These are phyloP conservation scores for Chytriomyces hyalinus DNA, from an alignment of 192 early-diverging fungal genomes.

Conservation along the genomic window DNA sequence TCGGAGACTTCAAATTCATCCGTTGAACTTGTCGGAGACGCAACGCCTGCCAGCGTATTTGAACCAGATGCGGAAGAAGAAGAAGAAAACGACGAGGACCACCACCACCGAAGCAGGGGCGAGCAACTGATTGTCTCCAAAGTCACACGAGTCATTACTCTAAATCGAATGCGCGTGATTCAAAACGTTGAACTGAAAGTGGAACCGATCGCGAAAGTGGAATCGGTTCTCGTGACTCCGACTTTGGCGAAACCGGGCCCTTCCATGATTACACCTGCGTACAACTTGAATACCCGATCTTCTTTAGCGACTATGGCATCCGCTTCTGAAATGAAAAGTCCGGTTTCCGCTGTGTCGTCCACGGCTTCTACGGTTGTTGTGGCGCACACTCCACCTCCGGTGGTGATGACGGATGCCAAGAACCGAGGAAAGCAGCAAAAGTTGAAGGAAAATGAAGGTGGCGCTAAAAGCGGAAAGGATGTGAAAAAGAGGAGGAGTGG, in stretches of 20 bases:
- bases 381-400: neutral
- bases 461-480: neutral
- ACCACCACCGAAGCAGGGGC: too few species aligned
- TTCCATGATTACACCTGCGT: neutral
- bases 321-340: neutral
- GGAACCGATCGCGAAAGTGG: slow-evolving; percentile 18
- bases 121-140: slow-evolving; percentile 22
- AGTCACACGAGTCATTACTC: slow-evolving; percentile 23
- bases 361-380: neutral
- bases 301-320: neutral
- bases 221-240: neutral
- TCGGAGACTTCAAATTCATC: neutral
- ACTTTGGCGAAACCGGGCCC: neutral
- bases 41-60: neutral
- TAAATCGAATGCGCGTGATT: neutral
- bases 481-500: slow-evolving; percentile 28
- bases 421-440: neutral
- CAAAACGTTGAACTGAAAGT: slow-evolving; percentile 11
- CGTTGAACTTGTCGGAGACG: neutral
- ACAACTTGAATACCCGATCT: neutral
- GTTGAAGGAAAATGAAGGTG: neutral
- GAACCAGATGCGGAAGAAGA: neutral
- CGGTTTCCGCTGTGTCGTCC: neutral
- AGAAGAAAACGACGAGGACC: neutral
- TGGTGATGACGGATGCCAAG: neutral